These are phyloP conservation scores for Articulospora tetracladia DNA, from an alignment of 495 filamentous ascomycete genomes.

Conservation along the genomic window DNA sequence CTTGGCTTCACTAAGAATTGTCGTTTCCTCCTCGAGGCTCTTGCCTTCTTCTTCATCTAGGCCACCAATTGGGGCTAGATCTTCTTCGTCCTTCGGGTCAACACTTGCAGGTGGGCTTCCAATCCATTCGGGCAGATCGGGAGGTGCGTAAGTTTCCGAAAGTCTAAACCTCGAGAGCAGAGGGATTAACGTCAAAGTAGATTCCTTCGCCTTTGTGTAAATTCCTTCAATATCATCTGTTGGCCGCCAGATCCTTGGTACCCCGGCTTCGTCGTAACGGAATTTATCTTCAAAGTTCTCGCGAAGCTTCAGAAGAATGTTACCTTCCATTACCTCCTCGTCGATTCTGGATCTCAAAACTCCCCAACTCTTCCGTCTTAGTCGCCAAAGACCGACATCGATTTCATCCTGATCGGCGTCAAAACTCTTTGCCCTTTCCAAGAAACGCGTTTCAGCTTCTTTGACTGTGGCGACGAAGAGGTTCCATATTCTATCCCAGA, in stretches of 20 bases:
- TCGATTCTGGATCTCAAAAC: constrained; percentile 87
- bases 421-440: constrained; percentile 84
- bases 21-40: constrained; percentile 92
- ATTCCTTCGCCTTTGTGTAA: constrained; percentile 87
- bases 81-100: constrained; percentile 83
- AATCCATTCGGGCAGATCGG: constrained; percentile 77
- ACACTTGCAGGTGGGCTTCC: constrained; percentile 73
- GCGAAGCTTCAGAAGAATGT: constrained; percentile 88
- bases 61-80: constrained; percentile 78
- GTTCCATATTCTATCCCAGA: constrained; percentile 96
- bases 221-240: constrained; percentile 95
- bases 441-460: constrained; percentile 81
- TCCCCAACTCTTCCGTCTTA: constrained; percentile 90
- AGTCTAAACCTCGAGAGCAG: constrained; percentile 82
- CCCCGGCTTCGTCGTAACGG: constrained; percentile 92
- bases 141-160: constrained; percentile 62
- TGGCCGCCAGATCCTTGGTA: constrained; percentile 94
- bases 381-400: constrained; percentile 86
- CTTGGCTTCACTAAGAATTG: constrained; percentile 83
- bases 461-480: constrained; percentile 80
- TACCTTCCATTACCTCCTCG: constrained; percentile 97
- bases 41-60: constrained; percentile 91
- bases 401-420: constrained; percentile 90
- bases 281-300: constrained; percentile 99
- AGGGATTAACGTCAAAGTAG: constrained; percentile 84